Base-by-base conservation (phyloP, 176 grass and related monocot genomes). In the Cenchrus fungigraminus region DNA sequence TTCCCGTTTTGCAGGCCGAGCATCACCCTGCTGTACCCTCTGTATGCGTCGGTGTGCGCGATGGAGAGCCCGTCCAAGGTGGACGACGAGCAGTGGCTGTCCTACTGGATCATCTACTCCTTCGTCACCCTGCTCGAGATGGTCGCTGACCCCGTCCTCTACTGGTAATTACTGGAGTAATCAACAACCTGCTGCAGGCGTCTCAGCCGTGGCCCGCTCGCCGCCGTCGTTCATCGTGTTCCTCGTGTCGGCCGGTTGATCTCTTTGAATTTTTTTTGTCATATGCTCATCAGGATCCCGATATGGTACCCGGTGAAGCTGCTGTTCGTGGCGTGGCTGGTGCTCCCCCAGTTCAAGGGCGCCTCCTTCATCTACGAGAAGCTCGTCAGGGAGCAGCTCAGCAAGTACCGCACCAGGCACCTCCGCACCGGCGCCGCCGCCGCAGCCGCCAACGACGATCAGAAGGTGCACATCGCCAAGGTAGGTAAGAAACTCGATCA, bases 71-170 rank as follows among this genome's bases (percentile, higher is more conserved):
- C 84, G 6, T 51, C 77, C 29, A 93, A 90, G 91, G 67, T 70
- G 55, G 89, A 93, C 43, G 94, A 97, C 78, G 89, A 91, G 76
- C 94, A 91, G 77, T 93, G 94, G 93, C 80, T 95, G 71, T 89
- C 93, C 25, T 95, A 95, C 84, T 95, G 94, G 94, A 93, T 95
- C 65, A 83, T 93, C 68, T 89, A 93, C 83, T 95, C 91, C 46
- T 85, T 89, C 85, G 54, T 93, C 51, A 95, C 91, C 37, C 88
- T 95, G 65, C 80, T 95, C 29, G 94, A 95, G 77, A 77, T 93
- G 91, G 61, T 93, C 74, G 81, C 86, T 0, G 86, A 93, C 54
- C 88, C 91, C 0, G 59, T 95, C 72, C 86, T 93, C 16, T 47
- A 71, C 76, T 95, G 88, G 92, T 88, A 80, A 29, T 5, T 57